Base-by-base conservation (phyloP, 2,329 filamentous ascomycete species). In the Penicillium expansum region DNA sequence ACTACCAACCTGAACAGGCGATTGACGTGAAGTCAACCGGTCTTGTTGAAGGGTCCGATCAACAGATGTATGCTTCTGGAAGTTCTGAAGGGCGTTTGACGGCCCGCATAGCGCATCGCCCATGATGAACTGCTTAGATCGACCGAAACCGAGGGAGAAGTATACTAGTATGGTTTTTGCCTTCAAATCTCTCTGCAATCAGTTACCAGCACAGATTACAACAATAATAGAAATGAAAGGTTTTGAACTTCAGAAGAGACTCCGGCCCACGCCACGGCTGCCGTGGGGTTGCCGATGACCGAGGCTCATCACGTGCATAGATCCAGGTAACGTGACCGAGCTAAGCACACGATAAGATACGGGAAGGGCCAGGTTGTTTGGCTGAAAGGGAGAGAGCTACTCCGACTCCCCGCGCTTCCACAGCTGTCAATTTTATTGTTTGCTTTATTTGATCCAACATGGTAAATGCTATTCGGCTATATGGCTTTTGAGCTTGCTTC, bases 31-130 rank as follows among this genome's bases (percentile, higher is more conserved):
- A 35, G 80, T 74, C 45, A 89, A 67, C 50, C 87, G 86, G 73
- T 92, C 89, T 72, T 91, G 89, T 69, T 92, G 88, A 48, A 89
- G 78, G 10, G 86, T 86, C 53, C 87, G 81, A 70, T 92, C 88
- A 60, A 84, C 81, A 48, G 86, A 81, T 11, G 84, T 78, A 72
- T 91, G 88, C 66, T 88, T 86, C 67, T 88, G 83, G 70, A 92
- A 85, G 68, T 83, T 87, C 73, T 91, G 89, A 51, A 90, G 82
- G 61, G 88, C 82, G 74, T 89, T 91, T 13, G 89, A 89, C 18
- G 89, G 88, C 57, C 89, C 88, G 71, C 89, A 92, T 55, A 90
- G 77, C 64, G 83, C 80, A 67, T 89, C 86, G 51, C 83, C 79
- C 86, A 89, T 89, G 65, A 62, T 77, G 68, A 42, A 52, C 13